A percentile compares a stretch with the other conserved stretches of the same genome.
phyloP scores from a whole-genome alignment of 2,329 filamentous ascomycete genomes.

The Aureobasidium sp. region DNA sequence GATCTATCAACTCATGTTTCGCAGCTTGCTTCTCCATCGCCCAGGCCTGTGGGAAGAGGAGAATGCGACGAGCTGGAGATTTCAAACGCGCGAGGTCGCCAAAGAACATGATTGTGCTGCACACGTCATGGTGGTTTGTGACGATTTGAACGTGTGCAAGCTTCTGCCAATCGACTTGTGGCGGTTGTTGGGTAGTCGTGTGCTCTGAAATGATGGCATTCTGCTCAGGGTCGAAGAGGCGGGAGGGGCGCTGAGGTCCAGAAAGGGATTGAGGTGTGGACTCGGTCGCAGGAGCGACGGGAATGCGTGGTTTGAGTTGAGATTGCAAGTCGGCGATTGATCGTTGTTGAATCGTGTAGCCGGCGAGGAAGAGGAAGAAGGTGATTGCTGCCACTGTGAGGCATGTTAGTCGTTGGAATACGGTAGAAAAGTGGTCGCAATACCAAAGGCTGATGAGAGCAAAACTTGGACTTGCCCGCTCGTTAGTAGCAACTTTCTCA shows the following conservation, averaged over 20 bases:
- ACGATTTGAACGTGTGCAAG: constrained; percentile 42
- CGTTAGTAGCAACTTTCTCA: constrained; percentile 49
- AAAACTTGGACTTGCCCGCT: constrained; percentile 62
- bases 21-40: constrained; percentile 25
- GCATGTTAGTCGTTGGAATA: neutral
- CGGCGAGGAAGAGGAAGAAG: constrained; percentile 72
- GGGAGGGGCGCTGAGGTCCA: constrained; percentile 18
- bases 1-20: constrained; percentile 31
- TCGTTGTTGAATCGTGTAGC: constrained; percentile 79
- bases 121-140: constrained; percentile 37
- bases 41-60: constrained; percentile 37
- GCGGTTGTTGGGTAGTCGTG: constrained; percentile 21
- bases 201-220: constrained; percentile 15
- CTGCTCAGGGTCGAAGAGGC: constrained; percentile 18
- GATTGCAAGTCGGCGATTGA: constrained; percentile 56
- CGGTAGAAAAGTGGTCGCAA: constrained; percentile 17
- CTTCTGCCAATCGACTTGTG: constrained; percentile 34
- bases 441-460: constrained; percentile 56
- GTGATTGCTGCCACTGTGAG: constrained; percentile 63
- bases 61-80: constrained; percentile 36
- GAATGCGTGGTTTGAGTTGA: constrained; percentile 53
- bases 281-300: constrained; percentile 28
- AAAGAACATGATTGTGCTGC: constrained; percentile 42
- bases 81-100: constrained; percentile 37
- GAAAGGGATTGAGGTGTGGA: constrained; percentile 10